These are phyloP conservation scores for Beauveria australis DNA, from an alignment of 2,329 filamentous ascomycete species.

Conservation along the genomic window DNA sequence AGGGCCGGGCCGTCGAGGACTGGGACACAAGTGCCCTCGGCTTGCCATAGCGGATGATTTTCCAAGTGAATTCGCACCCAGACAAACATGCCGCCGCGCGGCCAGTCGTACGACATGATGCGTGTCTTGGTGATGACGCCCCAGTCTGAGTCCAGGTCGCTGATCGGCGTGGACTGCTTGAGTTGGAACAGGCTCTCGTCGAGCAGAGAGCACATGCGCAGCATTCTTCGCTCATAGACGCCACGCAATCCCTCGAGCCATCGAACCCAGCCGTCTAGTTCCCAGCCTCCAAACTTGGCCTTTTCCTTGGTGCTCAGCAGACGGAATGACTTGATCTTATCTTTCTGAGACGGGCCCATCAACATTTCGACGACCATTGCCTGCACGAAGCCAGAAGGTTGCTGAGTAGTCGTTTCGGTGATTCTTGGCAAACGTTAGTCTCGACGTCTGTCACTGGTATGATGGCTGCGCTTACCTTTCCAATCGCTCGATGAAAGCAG, in stretches of 20 bases:
- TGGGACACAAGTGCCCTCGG: conserved; percentile 22
- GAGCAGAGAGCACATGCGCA: conserved; percentile 64
- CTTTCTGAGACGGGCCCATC: conserved; percentile 57
- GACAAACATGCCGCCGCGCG: conserved; percentile 84
- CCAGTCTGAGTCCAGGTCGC: conserved; percentile 52
- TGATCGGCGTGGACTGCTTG: conserved; percentile 48
- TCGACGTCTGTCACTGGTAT: too few relatives aligned
- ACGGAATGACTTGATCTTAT: conserved; percentile 33
- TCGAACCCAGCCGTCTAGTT: conserved; percentile 77
- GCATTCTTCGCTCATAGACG: conserved; percentile 80
- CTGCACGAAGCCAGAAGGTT: conserved; percentile 86
- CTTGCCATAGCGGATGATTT: conserved; percentile 58
- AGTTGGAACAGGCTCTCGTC: conserved; percentile 60
- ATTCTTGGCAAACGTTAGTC: conserved; percentile 42
- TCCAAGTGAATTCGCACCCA: conserved; percentile 71
- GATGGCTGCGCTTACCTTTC: conserved; percentile 21
- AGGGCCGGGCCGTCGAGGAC: conserved; percentile 49
- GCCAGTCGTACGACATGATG: conserved; percentile 70
- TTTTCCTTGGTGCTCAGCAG: conserved; percentile 40
- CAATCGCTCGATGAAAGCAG: conserved; percentile 66
- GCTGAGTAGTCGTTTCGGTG: conserved; percentile 69
- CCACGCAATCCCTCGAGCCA: conserved; percentile 83
- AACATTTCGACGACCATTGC: conserved; percentile 69
- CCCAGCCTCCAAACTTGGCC: conserved; percentile 54
- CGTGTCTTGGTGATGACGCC: conserved; percentile 65